These are phyloP conservation scores for Pleurotus tuber-regium DNA, from an alignment of 768 basidiomycete genomes.

Conservation along the genomic window DNA sequence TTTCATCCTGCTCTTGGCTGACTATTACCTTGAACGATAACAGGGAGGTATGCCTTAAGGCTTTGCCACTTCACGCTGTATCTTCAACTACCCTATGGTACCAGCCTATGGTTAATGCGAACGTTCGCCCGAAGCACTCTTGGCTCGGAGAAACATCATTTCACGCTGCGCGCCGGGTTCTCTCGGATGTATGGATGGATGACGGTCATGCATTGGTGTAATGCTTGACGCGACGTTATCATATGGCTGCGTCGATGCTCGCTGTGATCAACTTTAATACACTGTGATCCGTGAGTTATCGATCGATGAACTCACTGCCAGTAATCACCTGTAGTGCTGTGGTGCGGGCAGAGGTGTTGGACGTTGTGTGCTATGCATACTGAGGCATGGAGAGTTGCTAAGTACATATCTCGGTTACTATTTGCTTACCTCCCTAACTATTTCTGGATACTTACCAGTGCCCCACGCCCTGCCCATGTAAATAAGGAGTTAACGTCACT, in stretches of 20 bases:
- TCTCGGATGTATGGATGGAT: neutral
- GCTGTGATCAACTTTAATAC: neutral
- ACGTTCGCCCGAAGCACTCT: neutral
- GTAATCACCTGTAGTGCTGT: constrained; percentile 6
- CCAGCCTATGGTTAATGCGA: neutral
- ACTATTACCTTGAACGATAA: neutral
- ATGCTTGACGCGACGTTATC: constrained; percentile 4
- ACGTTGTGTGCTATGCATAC: too few species aligned
- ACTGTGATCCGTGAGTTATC: constrained; percentile 9
- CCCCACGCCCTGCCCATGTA: neutral
- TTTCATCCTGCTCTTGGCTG: constrained; percentile 1
- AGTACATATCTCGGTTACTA: neutral
- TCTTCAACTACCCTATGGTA: neutral
- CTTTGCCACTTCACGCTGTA: constrained; percentile 2
- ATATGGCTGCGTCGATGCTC: neutral
- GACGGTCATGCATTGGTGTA: neutral
- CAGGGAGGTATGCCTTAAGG: neutral
- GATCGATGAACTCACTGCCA: constrained; percentile 3
- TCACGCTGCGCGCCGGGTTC: neutral
- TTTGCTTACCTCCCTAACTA: constrained; percentile 3
- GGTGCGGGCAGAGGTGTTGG: too few species aligned
- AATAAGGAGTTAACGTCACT: neutral
- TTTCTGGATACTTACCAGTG: neutral
- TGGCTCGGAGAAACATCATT: constrained; percentile 1
- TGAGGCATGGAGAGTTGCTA: too few species aligned